Percentiles rank a stretch among this genome's conserved stretches.
Evolutionary conservation across 305 asterid species (phyloP).

Genomic region (Withania somnifera): DNA sequence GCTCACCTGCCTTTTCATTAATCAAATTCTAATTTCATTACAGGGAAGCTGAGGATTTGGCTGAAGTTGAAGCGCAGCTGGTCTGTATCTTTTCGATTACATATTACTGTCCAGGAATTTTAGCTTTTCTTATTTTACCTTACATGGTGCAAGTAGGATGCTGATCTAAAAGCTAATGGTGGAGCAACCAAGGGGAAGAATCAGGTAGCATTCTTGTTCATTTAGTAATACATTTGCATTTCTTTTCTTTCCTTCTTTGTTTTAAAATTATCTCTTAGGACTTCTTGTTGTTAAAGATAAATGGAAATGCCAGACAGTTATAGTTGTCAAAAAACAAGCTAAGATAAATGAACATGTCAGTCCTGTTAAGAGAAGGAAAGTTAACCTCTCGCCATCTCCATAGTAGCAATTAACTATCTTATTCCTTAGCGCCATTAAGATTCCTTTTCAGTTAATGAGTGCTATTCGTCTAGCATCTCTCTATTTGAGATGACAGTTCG

Average conservation of each 20-base stretch:
- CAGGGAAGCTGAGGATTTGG: slow-evolving; percentile 85
- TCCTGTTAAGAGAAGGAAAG: neutral
- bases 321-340: too few species aligned
- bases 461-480: neutral
- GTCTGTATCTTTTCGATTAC: slow-evolving; percentile 29
- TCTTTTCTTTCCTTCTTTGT: neutral
- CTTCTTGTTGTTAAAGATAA: neutral
- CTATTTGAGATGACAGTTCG: neutral
- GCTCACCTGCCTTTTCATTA: neutral
- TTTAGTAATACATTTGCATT: neutral
- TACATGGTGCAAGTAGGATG: slow-evolving; percentile 41
- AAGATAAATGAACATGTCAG: neutral
- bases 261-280: neutral
- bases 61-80: slow-evolving; percentile 89
- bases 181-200: slow-evolving; percentile 37
- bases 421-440: neutral
- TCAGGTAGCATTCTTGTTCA: slow-evolving; percentile 24
- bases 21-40: slow-evolving; percentile 1
- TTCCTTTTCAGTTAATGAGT: neutral
- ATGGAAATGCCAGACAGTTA: neutral
- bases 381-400: neutral
- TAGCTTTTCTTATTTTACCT: slow-evolving; percentile 10
- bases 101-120: neutral
- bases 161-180: slow-evolving; percentile 54
- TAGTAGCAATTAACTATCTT: neutral